Base-by-base conservation (phyloP, 306 rosid genomes). In the Gillenia trifoliata region DNA sequence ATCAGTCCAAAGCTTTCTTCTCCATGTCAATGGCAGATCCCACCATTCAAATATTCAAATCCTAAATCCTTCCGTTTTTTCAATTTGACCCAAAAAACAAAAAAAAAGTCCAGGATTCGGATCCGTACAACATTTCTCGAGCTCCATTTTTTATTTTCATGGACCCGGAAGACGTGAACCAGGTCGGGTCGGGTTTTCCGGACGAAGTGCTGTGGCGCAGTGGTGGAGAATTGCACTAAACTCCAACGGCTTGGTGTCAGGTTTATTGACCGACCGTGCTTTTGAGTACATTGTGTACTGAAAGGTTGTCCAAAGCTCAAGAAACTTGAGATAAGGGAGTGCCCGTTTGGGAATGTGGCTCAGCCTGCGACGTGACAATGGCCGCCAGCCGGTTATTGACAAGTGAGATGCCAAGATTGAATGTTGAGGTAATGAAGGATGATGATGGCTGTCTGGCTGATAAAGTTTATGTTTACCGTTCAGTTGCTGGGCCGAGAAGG, bases 401-500 rank as follows among this genome's bases (percentile, higher is more conserved):
- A 15, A 45, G 52, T 45, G 80, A 90, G 73, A 87, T 79, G 90
- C 98, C 88, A 2, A 82, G 96, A 79, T 75, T 93, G 86, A 93
- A 93, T 67, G 93, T 93, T 66, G 98, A 93, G 80, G 96, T 93
- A 7, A 90, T 93, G 28, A 85, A 85, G 49, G 81, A 78, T 5
- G 54, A 69, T 15, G 83, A 78, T 55, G 89, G 78, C 16, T 38
- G 79, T 52, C 81, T 70, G 60, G 92, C 90, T 45, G 85, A 82
- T 30, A 89, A 78, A 60, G 80, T 93, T 76, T 93, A 91, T 72
- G 91, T 89, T 38, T 90, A 93, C 81, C 95, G 95, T 33, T 78
- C 98, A 49, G 87, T 93, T 67, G 90, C 87, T 20, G 98, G 98
- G 28, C 93, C 89, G 12, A 89, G 98, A 78, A 83, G 77, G 77